A percentile compares a stretch with the other conserved stretches of the same genome.
Evolutionary conservation across 192 early-diverging fungal species (phyloP).

Genomic region (Phlyctochytrium bullatum): DNA sequence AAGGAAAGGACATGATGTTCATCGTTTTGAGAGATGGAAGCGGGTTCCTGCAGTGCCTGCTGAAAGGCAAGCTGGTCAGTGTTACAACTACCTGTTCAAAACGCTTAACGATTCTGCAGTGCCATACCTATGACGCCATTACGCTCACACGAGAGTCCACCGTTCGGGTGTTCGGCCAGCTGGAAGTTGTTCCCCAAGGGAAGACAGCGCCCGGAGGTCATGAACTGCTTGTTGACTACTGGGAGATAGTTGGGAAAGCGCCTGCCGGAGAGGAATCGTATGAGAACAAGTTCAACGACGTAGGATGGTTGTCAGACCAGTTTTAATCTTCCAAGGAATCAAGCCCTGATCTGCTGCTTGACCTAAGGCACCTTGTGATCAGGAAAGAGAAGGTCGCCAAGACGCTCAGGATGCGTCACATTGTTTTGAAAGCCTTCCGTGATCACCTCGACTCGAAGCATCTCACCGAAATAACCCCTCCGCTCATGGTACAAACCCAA

Average conservation of each 20-base stretch:
- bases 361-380: conserved; percentile 96
- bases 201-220: conserved; percentile 97
- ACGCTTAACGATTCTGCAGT: conserved; percentile 47
- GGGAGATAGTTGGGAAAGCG: conserved; percentile 89
- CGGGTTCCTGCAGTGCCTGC: conserved; percentile 90
- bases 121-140: conserved; percentile 91
- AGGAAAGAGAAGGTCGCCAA: conserved; percentile 87
- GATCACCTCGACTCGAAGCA: conserved; percentile 80
- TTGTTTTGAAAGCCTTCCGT: conserved; percentile 92
- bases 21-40: conserved; percentile 91
- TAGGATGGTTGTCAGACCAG: conserved; percentile 17
- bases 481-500: conserved; percentile 98
- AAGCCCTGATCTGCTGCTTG: conserved; percentile 80
- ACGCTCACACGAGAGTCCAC: conserved; percentile 92
- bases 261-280: conserved; percentile 93
- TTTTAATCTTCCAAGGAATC: conserved; percentile 54
- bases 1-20: conserved; percentile 98
- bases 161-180: conserved; percentile 81
- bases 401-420: conserved; percentile 80
- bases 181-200: conserved; percentile 85
- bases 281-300: conserved; percentile 81
- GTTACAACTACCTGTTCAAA: background rate
- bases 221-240: conserved; percentile 93
- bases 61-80: conserved; percentile 78
- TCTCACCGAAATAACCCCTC: conserved; percentile 93